Percentiles rank a stretch among this genome's conserved stretches.
phyloP scores from a whole-genome alignment of 73 alveolate species.

The Urostyla sp. region DNA sequence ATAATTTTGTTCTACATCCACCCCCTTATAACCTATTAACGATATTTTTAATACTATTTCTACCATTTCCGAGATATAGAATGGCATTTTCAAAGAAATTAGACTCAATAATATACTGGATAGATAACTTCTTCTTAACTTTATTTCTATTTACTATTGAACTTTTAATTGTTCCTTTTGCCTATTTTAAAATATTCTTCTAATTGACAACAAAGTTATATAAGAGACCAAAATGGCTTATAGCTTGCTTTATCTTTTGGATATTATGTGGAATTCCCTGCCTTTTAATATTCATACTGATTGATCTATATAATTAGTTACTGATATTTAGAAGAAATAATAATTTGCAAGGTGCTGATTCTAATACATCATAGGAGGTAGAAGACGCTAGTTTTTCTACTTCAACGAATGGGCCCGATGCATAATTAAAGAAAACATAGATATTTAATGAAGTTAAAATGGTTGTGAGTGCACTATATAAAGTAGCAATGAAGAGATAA shows the following conservation, averaged over 20 bases:
- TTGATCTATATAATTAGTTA: neutral
- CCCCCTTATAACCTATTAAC: constrained; percentile 31
- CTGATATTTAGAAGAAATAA: neutral
- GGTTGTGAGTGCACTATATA: constrained; percentile 5
- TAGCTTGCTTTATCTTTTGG: constrained; percentile 19
- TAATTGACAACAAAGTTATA: neutral
- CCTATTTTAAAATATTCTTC: constrained; percentile 2
- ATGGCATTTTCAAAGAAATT: neutral
- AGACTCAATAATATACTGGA: constrained; percentile 9
- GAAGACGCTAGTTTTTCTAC: neutral
- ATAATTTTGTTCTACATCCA: constrained; percentile 11
- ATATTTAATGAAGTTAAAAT: constrained; percentile 24
- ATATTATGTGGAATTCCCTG: constrained; percentile 5
- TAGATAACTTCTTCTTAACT: constrained; percentile 15
- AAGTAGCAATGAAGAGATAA: constrained; percentile 7
- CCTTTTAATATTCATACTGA: neutral
- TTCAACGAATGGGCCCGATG: neutral
- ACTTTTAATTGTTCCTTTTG: constrained; percentile 1
- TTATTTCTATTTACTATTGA: neutral
- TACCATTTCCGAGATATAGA: constrained; percentile 6
- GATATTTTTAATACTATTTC: neutral
- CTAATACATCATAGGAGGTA: too few species aligned
- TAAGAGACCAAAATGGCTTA: constrained; percentile 3
- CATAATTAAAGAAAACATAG: constrained; percentile 4
- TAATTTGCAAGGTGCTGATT: neutral